phyloP scores from a whole-genome alignment of 768 basidiomycete species.

The Peribolospora baueri region DNA sequence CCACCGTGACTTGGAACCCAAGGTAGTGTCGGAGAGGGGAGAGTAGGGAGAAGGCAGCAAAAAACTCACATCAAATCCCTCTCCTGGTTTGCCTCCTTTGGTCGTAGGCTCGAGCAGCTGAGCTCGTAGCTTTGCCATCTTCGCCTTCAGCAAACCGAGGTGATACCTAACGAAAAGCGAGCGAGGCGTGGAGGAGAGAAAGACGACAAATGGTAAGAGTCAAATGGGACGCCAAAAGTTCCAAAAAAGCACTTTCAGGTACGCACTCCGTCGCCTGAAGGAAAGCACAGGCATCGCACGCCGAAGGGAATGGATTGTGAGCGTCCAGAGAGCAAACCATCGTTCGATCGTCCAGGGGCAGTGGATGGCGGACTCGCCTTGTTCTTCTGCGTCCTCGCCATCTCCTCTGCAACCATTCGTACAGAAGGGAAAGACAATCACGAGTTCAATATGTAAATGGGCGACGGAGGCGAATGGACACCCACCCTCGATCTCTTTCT shows the following conservation, averaged over 20 bases:
- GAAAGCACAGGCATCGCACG: not conserved
- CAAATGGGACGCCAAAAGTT: slow-evolving; percentile 3
- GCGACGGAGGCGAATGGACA: no score
- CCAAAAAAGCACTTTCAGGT: not conserved
- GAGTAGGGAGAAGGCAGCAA: not conserved
- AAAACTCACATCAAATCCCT: slow-evolving; percentile 11
- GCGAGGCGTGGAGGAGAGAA: not conserved
- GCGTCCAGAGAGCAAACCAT: not conserved
- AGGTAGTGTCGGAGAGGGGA: no score
- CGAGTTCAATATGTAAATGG: no score
- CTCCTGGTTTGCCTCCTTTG: slow-evolving; percentile 33
- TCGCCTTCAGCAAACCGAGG: slow-evolving; percentile 49
- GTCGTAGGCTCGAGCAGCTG: slow-evolving; percentile 76
- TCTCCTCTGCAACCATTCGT: slow-evolving; percentile 43
- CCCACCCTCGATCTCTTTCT: slow-evolving; percentile 92
- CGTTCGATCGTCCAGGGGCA: not conserved
- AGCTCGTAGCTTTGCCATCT: slow-evolving; percentile 41
- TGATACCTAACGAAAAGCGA: slow-evolving; percentile 4
- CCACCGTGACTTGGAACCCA: no score
- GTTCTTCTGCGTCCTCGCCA: slow-evolving; percentile 78
- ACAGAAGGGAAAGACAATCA: not conserved
- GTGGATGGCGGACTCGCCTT: slow-evolving; percentile 30
- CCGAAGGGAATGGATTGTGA: not conserved
- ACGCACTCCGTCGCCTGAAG: not conserved
- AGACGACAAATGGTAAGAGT: not conserved